Percentiles rank a stretch among this genome's conserved stretches.
These are phyloP conservation scores for Wickerhamiella cacticola DNA, from an alignment of 805 yeast genomes.

Conservation along the genomic window DNA sequence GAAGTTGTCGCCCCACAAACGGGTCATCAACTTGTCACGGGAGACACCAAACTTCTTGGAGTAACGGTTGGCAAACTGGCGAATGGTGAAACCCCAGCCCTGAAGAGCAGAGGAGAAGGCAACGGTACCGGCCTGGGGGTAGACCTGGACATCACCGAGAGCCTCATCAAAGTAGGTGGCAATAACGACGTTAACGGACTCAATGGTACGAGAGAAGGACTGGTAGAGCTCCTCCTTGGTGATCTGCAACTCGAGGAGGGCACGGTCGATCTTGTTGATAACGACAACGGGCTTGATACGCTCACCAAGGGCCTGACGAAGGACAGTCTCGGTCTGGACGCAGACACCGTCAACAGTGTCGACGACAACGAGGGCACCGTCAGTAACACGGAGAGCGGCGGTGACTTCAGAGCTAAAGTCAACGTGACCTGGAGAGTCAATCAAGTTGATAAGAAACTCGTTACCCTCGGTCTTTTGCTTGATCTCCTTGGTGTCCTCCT, in stretches of 20 bases:
- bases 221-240: constrained; percentile 98
- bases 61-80: constrained; percentile 97
- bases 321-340: constrained; percentile 99
- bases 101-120: constrained; percentile 99
- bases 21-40: constrained; percentile 94
- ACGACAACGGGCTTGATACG: constrained; percentile 98
- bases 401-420: constrained; percentile 99
- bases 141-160: constrained; percentile 94
- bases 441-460: constrained; percentile 93
- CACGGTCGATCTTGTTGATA: constrained; percentile 99
- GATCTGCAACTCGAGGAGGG: constrained; percentile 96
- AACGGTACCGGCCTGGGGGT: constrained; percentile 98
- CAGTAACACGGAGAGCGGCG: constrained; percentile 99
- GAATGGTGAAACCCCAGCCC: constrained; percentile 99
- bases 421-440: constrained; percentile 99
- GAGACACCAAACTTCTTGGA: constrained; percentile 99
- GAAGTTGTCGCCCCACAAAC: constrained; percentile 99
- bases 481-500: constrained; percentile 77
- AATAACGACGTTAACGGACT: constrained; percentile 97
- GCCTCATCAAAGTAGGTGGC: constrained; percentile 84
- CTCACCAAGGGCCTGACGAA: constrained; percentile 98
- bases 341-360: constrained; percentile 99
- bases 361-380: constrained; percentile 99
- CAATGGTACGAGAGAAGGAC: constrained; percentile 96
- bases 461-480: constrained; percentile 84